A percentile compares a stretch with the other conserved stretches of the same genome.
Conservation (phyloP, 768 basidiomycete genomes). For the Fomitopsis serialis region DNA sequence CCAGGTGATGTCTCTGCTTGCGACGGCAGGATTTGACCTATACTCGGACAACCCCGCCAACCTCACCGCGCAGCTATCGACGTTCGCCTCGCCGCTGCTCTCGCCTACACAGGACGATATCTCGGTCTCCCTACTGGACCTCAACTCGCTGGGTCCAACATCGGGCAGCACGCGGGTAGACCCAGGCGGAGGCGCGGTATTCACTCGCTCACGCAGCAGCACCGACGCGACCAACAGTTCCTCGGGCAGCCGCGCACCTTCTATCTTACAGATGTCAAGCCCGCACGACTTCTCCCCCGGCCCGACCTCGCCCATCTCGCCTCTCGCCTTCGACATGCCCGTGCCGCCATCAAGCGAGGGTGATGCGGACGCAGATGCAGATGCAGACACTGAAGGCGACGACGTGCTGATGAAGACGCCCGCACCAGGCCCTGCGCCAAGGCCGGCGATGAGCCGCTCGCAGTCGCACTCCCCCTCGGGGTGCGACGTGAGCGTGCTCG, state of each 20-base stretch:
- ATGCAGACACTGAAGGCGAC: not conserved
- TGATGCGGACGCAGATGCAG: not conserved
- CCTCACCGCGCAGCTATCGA: slow-evolving; percentile 22
- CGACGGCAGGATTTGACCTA: slow-evolving; percentile 59
- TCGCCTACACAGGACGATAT: slow-evolving; percentile 18
- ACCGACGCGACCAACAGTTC: slow-evolving; percentile 26
- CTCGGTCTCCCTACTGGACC: slow-evolving; percentile 15
- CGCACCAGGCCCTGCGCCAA: not conserved
- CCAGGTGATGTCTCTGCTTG: slow-evolving; percentile 56
- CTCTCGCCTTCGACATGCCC: not conserved
- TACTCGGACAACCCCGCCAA: slow-evolving; percentile 28
- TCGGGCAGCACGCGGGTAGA: slow-evolving; percentile 1
- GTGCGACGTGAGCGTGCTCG: slow-evolving; percentile 55
- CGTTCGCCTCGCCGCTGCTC: slow-evolving; percentile 20
- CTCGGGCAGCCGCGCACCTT: slow-evolving; percentile 3
- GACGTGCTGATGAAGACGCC: not conserved
- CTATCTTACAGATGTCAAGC: slow-evolving; percentile 2
- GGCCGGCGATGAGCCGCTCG: slow-evolving; percentile 20
- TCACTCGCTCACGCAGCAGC: slow-evolving; percentile 43
- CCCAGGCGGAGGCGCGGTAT: slow-evolving; percentile 36
- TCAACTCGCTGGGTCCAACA: slow-evolving; percentile 29
- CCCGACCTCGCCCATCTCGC: not conserved
- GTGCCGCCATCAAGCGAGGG: not conserved
- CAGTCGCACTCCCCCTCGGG: slow-evolving; percentile 51
- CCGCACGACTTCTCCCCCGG: not conserved